Percentiles rank a stretch among this genome's conserved stretches.
phyloP scores from a whole-genome alignment of 306 rosid genomes.

The Prinsepia uniflora region DNA sequence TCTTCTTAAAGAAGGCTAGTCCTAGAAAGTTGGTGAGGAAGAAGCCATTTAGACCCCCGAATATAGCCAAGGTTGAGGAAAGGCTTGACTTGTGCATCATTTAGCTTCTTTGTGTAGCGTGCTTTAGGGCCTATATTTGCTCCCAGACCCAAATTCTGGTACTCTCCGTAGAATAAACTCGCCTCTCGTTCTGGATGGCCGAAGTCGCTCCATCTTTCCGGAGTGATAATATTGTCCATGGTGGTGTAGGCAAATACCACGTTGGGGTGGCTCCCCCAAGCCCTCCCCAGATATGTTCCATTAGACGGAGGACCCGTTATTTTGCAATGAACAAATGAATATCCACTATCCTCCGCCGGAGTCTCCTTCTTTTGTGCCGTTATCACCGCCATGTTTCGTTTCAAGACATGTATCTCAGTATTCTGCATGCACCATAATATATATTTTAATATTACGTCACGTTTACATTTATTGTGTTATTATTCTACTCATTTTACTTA shows the following conservation, averaged over 20 bases:
- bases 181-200: constrained; percentile 1
- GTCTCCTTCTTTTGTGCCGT: not conserved
- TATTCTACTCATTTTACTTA: no score
- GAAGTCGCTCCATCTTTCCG: constrained; percentile 41
- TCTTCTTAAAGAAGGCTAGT: no score
- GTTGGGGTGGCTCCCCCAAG: constrained; percentile 42
- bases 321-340: constrained; percentile 50
- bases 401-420: not conserved
- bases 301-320: constrained; percentile 32
- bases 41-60: constrained; percentile 48
- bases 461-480: no score
- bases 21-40: constrained; percentile 29
- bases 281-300: constrained; percentile 48
- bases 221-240: constrained; percentile 22
- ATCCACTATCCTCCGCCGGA: constrained; percentile 18
- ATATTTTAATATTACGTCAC: no score
- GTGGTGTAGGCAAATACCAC: constrained; percentile 41
- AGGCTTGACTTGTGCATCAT: constrained; percentile 21
- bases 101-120: constrained; percentile 19
- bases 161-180: constrained; percentile 44
- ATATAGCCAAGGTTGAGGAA: constrained; percentile 36
- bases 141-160: constrained; percentile 31
- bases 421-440: not conserved
- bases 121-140: constrained; percentile 5
- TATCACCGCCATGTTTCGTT: no score